Percentiles rank a stretch among this genome's conserved stretches.
Conservation (phyloP, 2,329 filamentous ascomycete species). For the Corinectria fuckeliana region DNA sequence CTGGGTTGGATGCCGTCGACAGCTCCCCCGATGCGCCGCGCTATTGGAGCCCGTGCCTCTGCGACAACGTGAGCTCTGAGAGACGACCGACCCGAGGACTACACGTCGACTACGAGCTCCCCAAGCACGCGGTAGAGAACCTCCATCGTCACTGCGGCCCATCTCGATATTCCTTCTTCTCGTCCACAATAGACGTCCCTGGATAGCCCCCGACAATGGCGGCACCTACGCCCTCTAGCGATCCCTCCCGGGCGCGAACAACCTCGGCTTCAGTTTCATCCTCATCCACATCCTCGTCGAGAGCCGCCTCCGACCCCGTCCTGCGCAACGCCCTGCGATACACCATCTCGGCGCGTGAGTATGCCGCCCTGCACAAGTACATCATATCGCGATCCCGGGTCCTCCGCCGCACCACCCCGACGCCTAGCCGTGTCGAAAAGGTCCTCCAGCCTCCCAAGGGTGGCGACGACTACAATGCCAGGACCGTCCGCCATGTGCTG, state of each 20-base stretch:
- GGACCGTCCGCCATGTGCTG: constrained; percentile 73
- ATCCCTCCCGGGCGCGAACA: constrained; percentile 28
- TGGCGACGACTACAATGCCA: constrained; percentile 71
- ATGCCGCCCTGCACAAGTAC: constrained; percentile 83
- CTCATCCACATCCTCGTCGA: constrained; percentile 29
- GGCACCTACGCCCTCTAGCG: constrained; percentile 27
- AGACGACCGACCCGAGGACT: not conserved
- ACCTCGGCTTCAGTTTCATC: constrained; percentile 1
- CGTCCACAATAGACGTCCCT: not conserved
- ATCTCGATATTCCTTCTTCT: not conserved
- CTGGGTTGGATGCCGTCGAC: constrained; percentile 33
- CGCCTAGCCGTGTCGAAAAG: constrained; percentile 60
- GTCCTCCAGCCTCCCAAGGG: constrained; percentile 43
- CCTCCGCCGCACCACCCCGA: constrained; percentile 61
- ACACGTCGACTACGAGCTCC: constrained; percentile 14
- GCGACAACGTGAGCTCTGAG: constrained; percentile 23
- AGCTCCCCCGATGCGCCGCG: constrained; percentile 34
- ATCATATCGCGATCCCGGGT: constrained; percentile 74
- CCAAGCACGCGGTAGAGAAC: not conserved
- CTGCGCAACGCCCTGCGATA: constrained; percentile 87
- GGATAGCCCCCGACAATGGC: constrained; percentile 29
- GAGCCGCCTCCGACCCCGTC: constrained; percentile 63
- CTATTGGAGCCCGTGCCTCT: constrained; percentile 33
- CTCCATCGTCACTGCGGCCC: not conserved
- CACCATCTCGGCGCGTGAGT: constrained; percentile 84